Conservation (phyloP, 441 rosid species). For the Cnidoscolus chayamansa region DNA sequence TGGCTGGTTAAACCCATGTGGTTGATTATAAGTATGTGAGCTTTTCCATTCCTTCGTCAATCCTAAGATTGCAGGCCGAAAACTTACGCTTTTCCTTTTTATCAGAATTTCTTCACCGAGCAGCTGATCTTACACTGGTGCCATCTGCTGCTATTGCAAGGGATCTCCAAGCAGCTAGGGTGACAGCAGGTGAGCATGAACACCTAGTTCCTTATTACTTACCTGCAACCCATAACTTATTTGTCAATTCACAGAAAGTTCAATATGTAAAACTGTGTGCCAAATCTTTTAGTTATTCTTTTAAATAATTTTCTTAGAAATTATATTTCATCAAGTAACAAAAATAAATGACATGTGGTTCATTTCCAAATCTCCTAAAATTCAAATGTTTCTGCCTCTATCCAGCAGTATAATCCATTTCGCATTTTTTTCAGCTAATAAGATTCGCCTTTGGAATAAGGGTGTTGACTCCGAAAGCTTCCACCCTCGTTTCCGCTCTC, state of each 20-base stretch:
- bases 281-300: neutral
- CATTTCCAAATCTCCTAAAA: neutral
- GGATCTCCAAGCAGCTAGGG: conserved; percentile 81
- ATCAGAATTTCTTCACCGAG: conserved; percentile 94
- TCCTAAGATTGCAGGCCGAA: conserved; percentile 9
- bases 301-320: neutral
- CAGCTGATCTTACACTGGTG: conserved; percentile 94
- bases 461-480: conserved; percentile 96
- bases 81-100: conserved; percentile 17
- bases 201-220: neutral
- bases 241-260: neutral
- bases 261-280: neutral
- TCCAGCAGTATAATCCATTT: neutral
- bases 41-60: neutral
- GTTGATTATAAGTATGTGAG: conserved; percentile 73
- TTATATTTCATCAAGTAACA: neutral
- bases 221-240: neutral
- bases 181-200: conserved; percentile 67
- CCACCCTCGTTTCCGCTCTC: conserved; percentile 67
- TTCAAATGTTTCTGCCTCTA: neutral
- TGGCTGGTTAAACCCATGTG: conserved; percentile 99
- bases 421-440: conserved; percentile 53
- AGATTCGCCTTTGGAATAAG: conserved; percentile 94
- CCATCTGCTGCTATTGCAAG: conserved; percentile 85
- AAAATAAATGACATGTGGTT: neutral